A percentile compares a stretch with the other conserved stretches of the same genome.
Evolutionary conservation across 495 filamentous ascomycete genomes (phyloP).

Genomic region (Penicillium coffeae): DNA sequence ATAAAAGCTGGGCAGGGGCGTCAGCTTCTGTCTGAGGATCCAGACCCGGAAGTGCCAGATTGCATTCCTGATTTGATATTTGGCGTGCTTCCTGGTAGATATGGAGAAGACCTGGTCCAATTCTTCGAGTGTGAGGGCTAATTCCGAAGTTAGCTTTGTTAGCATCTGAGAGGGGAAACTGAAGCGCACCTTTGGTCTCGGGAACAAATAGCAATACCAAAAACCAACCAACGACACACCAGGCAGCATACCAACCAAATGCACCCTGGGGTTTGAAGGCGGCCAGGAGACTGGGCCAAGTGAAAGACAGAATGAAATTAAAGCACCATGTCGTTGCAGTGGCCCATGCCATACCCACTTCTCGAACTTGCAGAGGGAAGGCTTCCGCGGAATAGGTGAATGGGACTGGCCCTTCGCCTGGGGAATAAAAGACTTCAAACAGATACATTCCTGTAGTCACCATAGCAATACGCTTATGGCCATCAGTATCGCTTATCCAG

Average conservation of each 20-base stretch:
- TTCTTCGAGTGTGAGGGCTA: constrained; percentile 49
- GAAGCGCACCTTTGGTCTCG: constrained; percentile 50
- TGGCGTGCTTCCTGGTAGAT: constrained; percentile 45
- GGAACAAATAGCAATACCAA: constrained; percentile 54
- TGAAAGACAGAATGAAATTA: constrained; percentile 54
- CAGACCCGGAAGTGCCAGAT: constrained; percentile 51
- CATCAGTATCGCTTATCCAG: constrained; percentile 40
- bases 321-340: constrained; percentile 51
- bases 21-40: constrained; percentile 46
- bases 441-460: constrained; percentile 50
- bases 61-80: constrained; percentile 44
- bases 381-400: constrained; percentile 58
- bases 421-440: constrained; percentile 51
- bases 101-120: constrained; percentile 53
- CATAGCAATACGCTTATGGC: constrained; percentile 37
- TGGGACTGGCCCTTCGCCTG: constrained; percentile 55
- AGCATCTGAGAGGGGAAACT: neutral
- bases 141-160: constrained; percentile 2
- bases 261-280: constrained; percentile 53
- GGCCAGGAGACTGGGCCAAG: constrained; percentile 48
- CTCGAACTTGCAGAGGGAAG: constrained; percentile 57
- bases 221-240: constrained; percentile 49
- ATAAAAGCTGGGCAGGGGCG: constrained; percentile 44
- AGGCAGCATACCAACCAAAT: constrained; percentile 60
- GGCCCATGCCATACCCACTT: constrained; percentile 66